A percentile compares a stretch with the other conserved stretches of the same genome.
These are phyloP conservation scores for Colletotrichum sublineola DNA, from an alignment of 2,329 filamentous ascomycete species.

Conservation along the genomic window DNA sequence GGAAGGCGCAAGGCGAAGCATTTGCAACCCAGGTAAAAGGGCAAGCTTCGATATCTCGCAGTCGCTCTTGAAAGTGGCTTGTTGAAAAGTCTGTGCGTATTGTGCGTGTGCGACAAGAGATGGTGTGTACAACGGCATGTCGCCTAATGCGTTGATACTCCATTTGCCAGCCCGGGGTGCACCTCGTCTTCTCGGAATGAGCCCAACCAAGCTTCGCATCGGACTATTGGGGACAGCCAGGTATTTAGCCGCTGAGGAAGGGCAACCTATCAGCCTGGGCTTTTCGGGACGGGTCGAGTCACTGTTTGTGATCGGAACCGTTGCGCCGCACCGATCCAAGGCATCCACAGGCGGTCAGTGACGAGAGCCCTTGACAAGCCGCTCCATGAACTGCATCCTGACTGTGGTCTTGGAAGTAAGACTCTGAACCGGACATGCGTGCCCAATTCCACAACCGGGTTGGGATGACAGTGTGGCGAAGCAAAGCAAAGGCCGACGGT, in stretches of 20 bases:
- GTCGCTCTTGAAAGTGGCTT: neutral
- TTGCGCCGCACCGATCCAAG: slow-evolving; percentile 17
- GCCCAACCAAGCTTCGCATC: slow-evolving; percentile 26
- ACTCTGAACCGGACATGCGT: slow-evolving; percentile 34
- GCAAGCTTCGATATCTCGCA: neutral
- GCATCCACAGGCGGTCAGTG: slow-evolving; percentile 22
- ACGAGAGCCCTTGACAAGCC: slow-evolving; percentile 8
- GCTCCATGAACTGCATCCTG: neutral
- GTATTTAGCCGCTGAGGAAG: slow-evolving; percentile 23
- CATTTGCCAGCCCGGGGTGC: slow-evolving; percentile 1
- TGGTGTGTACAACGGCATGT: slow-evolving; percentile 6
- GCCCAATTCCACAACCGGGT: slow-evolving; percentile 10
- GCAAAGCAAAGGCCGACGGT: slow-evolving; percentile 47
- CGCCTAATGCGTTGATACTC: slow-evolving; percentile 7
- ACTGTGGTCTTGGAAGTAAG: neutral
- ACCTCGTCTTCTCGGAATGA: slow-evolving; percentile 7
- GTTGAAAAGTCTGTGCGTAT: neutral
- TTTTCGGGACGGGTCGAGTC: slow-evolving; percentile 31
- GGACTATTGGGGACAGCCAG: slow-evolving; percentile 7
- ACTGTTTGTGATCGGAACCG: slow-evolving; percentile 26
- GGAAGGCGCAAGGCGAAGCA: neutral
- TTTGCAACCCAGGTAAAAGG: neutral
- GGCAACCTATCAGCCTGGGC: slow-evolving; percentile 17
- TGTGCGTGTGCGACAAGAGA: neutral
- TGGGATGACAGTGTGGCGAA: slow-evolving; percentile 51